Evolutionary conservation across 2,329 filamentous ascomycete genomes (phyloP).

Genomic region (Botrytis galanthina): DNA sequence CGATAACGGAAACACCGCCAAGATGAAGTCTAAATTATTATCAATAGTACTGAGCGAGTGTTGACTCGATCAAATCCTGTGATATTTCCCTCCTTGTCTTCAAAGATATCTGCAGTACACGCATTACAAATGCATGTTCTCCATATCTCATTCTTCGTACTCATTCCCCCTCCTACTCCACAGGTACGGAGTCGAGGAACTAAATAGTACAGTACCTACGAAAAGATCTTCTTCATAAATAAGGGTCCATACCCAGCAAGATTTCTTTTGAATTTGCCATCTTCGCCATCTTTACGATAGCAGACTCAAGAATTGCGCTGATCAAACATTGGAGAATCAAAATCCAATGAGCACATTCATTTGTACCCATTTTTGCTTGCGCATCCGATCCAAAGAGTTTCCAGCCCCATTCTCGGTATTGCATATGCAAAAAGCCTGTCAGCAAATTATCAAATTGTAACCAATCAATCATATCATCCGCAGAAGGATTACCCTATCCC

Average conservation of each 20-base stretch:
- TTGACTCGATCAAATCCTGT: background rate
- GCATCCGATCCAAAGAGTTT: background rate
- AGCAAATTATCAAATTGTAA: background rate
- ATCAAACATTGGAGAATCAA: background rate
- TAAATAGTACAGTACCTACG: background rate
- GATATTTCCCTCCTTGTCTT: background rate
- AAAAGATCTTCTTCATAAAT: background rate
- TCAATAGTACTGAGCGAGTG: background rate
- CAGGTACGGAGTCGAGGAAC: background rate
- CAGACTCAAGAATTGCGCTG: background rate
- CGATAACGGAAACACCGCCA: background rate
- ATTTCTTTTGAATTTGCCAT: background rate
- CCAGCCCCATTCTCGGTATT: background rate
- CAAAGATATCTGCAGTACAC: background rate
- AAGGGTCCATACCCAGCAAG: background rate
- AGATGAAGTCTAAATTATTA: background rate
- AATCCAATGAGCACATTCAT: background rate
- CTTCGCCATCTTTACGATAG: background rate
- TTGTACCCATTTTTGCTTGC: background rate
- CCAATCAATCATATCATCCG: slow-evolving; percentile 16
- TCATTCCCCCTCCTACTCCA: background rate
- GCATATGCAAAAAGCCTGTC: slow-evolving; percentile 17
- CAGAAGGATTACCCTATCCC: slow-evolving; percentile 25
- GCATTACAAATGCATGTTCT: background rate
- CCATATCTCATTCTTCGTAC: background rate